Evolutionary conservation across 2,329 filamentous ascomycete species (phyloP), one percentile per base, ranked within the genome.

Genomic region (Rasamsonia emersonii): DNA sequence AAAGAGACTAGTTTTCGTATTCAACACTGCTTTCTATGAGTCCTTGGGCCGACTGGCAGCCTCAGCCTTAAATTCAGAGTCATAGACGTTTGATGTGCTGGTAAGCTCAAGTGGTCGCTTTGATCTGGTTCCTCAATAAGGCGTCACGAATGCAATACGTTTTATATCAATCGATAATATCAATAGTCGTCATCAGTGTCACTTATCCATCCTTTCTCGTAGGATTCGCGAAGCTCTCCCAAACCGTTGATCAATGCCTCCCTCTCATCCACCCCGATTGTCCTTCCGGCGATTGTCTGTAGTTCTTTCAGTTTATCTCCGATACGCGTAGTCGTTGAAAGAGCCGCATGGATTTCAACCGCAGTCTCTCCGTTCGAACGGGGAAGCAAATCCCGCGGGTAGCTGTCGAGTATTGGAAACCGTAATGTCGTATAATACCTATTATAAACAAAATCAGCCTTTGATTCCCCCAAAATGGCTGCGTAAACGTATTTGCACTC

Each of bases 131-230:
- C n/a, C n/a, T n/a, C n/a, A n/a, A n/a, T n/a, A n/a, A n/a, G n/a
- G n/a, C n/a, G n/a, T n/a, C n/a, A n/a, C n/a, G n/a, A n/a, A n/a
- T n/a, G n/a, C n/a, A n/a, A n/a, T n/a, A n/a, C n/a, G 20, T 23
- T 23, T 23, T 23, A 21, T 30, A n/a, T n/a, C n/a, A n/a, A n/a
- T n/a, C n/a, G 7, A 19, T 9, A 4, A 15, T 41, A 42, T 38
- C 47, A 62, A 40, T 66, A 62, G 38, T 64, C 58, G 10, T 58
- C 61, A 18, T 66, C 64, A 13, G 54, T 59, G 32, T 78, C 85
- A 48, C 81, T 86, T 9, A 77, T 78, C 83, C 85, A 94, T 2
- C 86, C 86, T 39, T 91, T 84, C 45, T 85, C 78, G 54, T 95
- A 96, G 38, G 83, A 83, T 50, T 94, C 88, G 1, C 82, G 80